Percentiles rank a stretch among this genome's conserved stretches.
phyloP scores from a whole-genome alignment of 306 rosid genomes.

The Gastrolobium bilobum region DNA sequence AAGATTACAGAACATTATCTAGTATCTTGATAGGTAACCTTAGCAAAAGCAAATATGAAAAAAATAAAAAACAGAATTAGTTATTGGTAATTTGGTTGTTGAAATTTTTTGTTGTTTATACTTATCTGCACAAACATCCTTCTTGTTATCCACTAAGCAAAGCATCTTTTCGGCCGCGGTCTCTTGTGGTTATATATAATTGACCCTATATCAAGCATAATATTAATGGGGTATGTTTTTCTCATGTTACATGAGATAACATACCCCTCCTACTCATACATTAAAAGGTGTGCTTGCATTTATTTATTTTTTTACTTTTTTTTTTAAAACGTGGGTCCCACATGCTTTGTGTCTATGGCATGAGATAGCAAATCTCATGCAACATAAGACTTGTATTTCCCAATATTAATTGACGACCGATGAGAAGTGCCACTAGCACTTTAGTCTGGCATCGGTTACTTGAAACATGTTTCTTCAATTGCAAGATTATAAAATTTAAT shows the following conservation, averaged over 20 bases:
- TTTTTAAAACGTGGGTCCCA: no score
- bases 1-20: not conserved
- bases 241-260: no score
- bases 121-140: not conserved
- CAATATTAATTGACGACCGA: not conserved
- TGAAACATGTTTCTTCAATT: not conserved
- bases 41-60: not conserved
- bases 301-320: no score
- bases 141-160: not conserved
- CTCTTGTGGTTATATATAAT: constrained; percentile 9
- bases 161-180: not conserved
- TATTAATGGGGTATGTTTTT: no score
- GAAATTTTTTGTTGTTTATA: not conserved
- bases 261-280: no score
- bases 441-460: not conserved
- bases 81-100: constrained; percentile 2
- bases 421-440: not conserved
- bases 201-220: not conserved
- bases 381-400: no score
- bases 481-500: not conserved
- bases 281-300: no score
- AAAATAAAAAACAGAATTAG: no score
- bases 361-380: no score
- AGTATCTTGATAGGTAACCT: not conserved
- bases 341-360: no score